Evolutionary conservation across 192 early-diverging fungal genomes (phyloP), one percentile per base, ranked within the genome.

Genomic region (Entophlyctis luteolus): DNA sequence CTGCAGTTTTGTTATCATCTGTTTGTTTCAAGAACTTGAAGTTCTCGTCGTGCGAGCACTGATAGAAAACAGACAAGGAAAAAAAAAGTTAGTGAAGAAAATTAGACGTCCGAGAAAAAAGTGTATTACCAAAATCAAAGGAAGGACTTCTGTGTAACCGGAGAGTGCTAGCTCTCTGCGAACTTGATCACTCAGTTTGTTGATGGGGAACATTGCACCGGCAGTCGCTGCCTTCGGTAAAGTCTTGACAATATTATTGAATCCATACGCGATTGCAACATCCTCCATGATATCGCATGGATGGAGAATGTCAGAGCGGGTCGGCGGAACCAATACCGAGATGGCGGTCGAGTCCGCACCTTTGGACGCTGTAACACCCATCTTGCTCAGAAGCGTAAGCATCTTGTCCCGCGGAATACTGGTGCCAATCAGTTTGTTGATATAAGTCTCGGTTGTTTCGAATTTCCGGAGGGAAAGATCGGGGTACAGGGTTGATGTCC

Each of bases 281-380:
- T 98, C 95, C 81, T 98, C 97, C 86, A 95, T 94, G 35, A 99
- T 86, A 76, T 99, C 97, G 75, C 95, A 97, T 45, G 91, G 86
- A 65, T 99, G 97, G 58, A 99, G 84, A 50, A 99, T 88, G 66
- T 99, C 97, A 58, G 88, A 88, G 31, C 97, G 88, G 25, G 97
- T 98, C 5, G 86, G 83, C 31, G 95, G 95, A 18, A 96, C 80
- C 47, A 82, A 78, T 8, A 98, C 94, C 23, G 73, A 46, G 39
- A 99, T 76, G 27, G 70, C 75, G 4, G 72, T 65, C 18, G 76
- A 55, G 25, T 74, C 71, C 16, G 50, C 56, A 46, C 79, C 74
- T 25, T 83, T 69, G 0, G 48, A 71, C 14, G 93, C 91, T 4
- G 79, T 78, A 55, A 97, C 80, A 4, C 90, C 89, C 97, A 99